Conservation (phyloP, 1,284 basidiomycete genomes). For the Ceratobasidium sp. region DNA sequence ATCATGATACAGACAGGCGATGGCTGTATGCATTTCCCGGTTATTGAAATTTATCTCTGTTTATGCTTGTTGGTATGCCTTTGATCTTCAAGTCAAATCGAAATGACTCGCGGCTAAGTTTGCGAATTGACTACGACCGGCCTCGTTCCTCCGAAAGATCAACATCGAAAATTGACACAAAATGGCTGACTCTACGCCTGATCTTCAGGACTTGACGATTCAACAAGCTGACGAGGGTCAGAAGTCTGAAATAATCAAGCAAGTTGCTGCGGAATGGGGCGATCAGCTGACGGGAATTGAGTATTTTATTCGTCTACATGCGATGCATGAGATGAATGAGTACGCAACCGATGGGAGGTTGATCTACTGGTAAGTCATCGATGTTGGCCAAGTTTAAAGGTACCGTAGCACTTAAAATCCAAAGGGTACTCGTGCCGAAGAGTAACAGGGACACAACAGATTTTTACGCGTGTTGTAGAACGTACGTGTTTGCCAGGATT, state of each 20-base stretch:
- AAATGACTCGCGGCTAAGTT: too few relatives aligned
- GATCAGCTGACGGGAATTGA: conserved; percentile 56
- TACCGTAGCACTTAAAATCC: neutral
- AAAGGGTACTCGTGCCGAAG: neutral
- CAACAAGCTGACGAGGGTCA: neutral
- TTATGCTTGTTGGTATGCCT: too few relatives aligned
- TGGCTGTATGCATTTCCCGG: too few relatives aligned
- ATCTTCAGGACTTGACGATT: neutral
- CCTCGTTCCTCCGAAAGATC: too few relatives aligned
- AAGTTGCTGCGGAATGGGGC: conserved; percentile 58
- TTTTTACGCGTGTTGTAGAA: neutral
- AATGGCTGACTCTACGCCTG: too few relatives aligned
- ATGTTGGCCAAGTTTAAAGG: too few relatives aligned
- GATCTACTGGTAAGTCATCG: conserved; percentile 57
- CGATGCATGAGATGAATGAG: conserved; percentile 56
- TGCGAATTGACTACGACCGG: too few relatives aligned
- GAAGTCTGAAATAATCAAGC: conserved; percentile 51
- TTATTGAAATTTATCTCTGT: too few relatives aligned
- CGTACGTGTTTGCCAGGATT: neutral
- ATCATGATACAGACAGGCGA: too few relatives aligned
- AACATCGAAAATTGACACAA: too few relatives aligned
- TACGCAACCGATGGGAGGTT: conserved; percentile 58
- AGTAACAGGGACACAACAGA: neutral
- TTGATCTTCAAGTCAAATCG: too few relatives aligned
- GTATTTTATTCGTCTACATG: conserved; percentile 58